Percentiles rank a stretch among this genome's conserved stretches.
These are phyloP conservation scores for Fraxinus sp. DNA, from an alignment of 305 asterid genomes.

Conservation along the genomic window DNA sequence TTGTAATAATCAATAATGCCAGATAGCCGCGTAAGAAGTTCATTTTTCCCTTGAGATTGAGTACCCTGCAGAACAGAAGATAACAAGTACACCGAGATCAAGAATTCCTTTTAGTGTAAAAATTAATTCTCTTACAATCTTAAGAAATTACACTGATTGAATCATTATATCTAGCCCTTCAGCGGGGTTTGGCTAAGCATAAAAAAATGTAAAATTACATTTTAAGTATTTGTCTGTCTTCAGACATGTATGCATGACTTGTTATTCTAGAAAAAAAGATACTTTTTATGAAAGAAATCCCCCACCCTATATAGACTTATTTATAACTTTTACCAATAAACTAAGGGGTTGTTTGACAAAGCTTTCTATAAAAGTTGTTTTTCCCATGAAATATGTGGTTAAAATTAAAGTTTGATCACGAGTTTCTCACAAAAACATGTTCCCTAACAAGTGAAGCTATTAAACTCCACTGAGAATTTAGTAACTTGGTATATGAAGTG, in stretches of 20 bases:
- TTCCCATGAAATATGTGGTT: neutral
- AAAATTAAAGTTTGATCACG: neutral
- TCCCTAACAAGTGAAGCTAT: neutral
- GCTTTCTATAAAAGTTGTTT: neutral
- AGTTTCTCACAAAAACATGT: conserved; percentile 3
- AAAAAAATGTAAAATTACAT: neutral
- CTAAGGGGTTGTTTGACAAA: neutral
- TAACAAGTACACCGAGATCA: neutral
- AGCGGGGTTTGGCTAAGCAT: neutral
- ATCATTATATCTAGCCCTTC: neutral
- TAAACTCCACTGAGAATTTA: neutral
- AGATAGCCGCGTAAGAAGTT: conserved; percentile 48
- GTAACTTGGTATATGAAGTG: conserved; percentile 7
- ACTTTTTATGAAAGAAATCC: neutral
- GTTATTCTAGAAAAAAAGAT: neutral
- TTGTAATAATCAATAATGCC: conserved; percentile 48
- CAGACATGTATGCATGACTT: neutral
- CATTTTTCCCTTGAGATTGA: conserved; percentile 70
- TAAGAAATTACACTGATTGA: neutral
- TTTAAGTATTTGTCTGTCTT: neutral
- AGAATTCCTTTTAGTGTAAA: neutral
- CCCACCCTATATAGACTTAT: neutral
- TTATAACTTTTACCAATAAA: neutral
- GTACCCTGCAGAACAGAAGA: conserved; percentile 59
- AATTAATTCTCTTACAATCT: neutral